Conservation (phyloP, 495 filamentous ascomycete genomes). For the Jackrogersella multiformis region DNA sequence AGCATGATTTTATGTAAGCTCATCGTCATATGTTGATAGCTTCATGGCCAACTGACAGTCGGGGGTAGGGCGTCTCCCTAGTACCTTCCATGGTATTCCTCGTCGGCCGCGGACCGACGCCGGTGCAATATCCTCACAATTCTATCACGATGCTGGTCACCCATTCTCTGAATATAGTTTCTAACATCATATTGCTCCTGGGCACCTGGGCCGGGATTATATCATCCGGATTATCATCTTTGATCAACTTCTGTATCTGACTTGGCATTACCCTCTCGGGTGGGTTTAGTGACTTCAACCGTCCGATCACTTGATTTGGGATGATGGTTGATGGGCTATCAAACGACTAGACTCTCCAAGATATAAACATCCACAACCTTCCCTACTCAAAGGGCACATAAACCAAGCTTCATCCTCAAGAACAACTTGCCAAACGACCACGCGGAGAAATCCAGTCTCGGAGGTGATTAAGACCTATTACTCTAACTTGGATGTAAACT, state of each 20-base stretch:
- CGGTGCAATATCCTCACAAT: slow-evolving; percentile 17
- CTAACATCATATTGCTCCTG: slow-evolving; percentile 12
- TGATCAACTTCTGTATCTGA: slow-evolving; percentile 3
- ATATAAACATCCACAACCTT: slow-evolving; percentile 34
- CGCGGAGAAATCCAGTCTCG: not conserved
- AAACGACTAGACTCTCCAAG: not conserved
- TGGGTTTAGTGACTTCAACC: slow-evolving; percentile 18
- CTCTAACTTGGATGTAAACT: not conserved
- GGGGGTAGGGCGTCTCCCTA: slow-evolving; percentile 26
- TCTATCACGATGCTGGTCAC: slow-evolving; percentile 4
- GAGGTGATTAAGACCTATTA: slow-evolving; percentile 2
- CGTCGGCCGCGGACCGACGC: slow-evolving; percentile 13
- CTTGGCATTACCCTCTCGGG: slow-evolving; percentile 9
- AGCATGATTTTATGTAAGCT: slow-evolving; percentile 2
- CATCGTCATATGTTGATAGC: slow-evolving; percentile 30
- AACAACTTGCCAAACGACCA: not conserved
- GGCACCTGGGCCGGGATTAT: slow-evolving; percentile 21
- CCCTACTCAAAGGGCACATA: not conserved
- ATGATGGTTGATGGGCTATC: not conserved
- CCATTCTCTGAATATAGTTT: slow-evolving; percentile 22
- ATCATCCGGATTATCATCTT: slow-evolving; percentile 4
- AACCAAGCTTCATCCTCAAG: not conserved
- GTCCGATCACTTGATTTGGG: not conserved
- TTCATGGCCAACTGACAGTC: slow-evolving; percentile 12
- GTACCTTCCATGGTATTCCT: slow-evolving; percentile 10